Conservation (phyloP, 1,139 yeast species). For the Hyphopichia pseudoburtonii region DNA sequence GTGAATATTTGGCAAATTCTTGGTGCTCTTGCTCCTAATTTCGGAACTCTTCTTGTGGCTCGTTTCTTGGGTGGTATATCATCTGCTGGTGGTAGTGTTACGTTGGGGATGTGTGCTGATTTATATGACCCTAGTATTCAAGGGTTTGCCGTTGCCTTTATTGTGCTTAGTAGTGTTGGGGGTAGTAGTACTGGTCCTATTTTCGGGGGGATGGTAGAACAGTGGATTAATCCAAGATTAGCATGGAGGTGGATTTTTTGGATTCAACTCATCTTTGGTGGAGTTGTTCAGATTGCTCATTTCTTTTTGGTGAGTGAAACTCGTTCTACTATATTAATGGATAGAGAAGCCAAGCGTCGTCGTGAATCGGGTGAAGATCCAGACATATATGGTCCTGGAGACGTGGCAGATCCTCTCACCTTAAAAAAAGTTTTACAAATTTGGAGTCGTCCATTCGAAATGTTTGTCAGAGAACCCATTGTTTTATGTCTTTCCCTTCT, state of each 20-base stretch:
- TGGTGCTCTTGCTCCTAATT: conserved; percentile 33
- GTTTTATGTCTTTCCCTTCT: conserved; percentile 35
- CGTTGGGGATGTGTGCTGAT: conserved; percentile 41
- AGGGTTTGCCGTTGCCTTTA: conserved; percentile 36
- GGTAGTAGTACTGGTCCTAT: conserved; percentile 39
- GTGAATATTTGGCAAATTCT: conserved; percentile 38
- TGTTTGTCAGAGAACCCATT: conserved; percentile 37
- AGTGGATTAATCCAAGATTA: too few species aligned
- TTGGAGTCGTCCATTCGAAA: conserved; percentile 36
- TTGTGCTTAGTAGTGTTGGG: conserved; percentile 38
- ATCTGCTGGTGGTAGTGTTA: conserved; percentile 41
- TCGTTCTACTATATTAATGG: conserved; percentile 28
- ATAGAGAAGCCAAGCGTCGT: conserved; percentile 32
- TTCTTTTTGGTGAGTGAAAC: conserved; percentile 34
- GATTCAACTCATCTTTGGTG: conserved; percentile 40
- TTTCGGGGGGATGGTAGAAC: conserved; percentile 34
- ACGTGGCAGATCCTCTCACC: conserved; percentile 12
- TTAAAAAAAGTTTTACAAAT: conserved; percentile 23
- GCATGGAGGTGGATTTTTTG: conserved; percentile 37
- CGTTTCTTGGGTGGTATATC: conserved; percentile 29
- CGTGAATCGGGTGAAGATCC: conserved; percentile 27
- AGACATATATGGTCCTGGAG: conserved; percentile 29
- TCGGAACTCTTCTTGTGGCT: conserved; percentile 27
- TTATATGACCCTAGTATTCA: conserved; percentile 38
- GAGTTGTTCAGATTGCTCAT: conserved; percentile 25